Evolutionary conservation across 352 stramenopile genomes (phyloP), one percentile per base, ranked within the genome.

Genomic region (Pythium coloratum): DNA sequence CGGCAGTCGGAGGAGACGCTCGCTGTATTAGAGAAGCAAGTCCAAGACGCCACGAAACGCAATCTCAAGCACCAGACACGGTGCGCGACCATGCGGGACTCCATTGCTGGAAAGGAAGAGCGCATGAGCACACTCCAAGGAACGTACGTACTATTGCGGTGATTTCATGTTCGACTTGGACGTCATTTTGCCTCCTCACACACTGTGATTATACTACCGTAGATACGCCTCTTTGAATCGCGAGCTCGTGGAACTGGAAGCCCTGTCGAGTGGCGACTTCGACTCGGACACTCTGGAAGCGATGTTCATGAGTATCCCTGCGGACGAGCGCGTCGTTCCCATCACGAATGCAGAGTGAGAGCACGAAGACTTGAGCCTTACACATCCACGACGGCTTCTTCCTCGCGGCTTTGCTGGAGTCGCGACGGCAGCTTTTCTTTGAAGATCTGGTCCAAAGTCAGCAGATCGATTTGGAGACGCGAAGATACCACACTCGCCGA

Each of bases 321-420:
- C 55, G 0, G 70, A 89, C 40, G 62, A 84, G 36, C 75, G 77
- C 8, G 51, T 62, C 30, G 60, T 75, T 20, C 18, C 20, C 10
- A 6, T 38, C 44, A 24, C 24, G 59, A 38, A 28, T 30, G 0
- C 28, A 56, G 13, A n/a, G 24, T 18, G 42, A 63, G 3, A 26
- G 59, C 34, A 30, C 9, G 24, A 2, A 5, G 38, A 30, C 9
- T 3, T 64, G 54, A 24, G 20, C 20, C 28, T 55, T 80, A 92
- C 42, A 92, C 84, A 32, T 92, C 81, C 12, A 91, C 84, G 5
- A 89, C 81, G 12, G 82, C 81, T 73, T 90, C 78, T 76, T 89
- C 78, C 76, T 91, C 82, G 18, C 78, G 73, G 50, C 83, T 82
- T 47, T 90, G 82, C 38, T 77, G 80, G 6, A 91, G 70, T 46